Percentiles rank a stretch among this genome's conserved stretches.
These are phyloP conservation scores for Globisporangium spinosum DNA, from an alignment of 352 stramenopile genomes.

Conservation along the genomic window DNA sequence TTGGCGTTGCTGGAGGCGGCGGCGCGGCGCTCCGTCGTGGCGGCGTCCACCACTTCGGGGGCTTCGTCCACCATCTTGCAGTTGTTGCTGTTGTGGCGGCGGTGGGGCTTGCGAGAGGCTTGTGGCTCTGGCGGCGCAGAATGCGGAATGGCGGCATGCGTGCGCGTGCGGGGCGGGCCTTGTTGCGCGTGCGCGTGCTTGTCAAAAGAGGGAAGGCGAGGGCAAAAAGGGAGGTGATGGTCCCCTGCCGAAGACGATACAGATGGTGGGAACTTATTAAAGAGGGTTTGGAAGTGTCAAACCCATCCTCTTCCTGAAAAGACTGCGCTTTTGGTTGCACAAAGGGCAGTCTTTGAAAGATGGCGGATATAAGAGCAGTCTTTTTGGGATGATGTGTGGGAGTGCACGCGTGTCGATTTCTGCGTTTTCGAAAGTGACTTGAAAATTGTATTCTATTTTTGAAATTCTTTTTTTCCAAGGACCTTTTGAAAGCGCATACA, in stretches of 20 bases:
- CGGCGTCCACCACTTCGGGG: conserved; percentile 33
- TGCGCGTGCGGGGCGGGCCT: neutral
- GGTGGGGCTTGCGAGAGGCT: neutral
- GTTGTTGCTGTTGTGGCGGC: neutral
- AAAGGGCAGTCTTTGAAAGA: too few species aligned
- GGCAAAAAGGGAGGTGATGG: neutral
- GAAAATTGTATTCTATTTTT: too few species aligned
- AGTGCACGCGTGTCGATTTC: too few species aligned
- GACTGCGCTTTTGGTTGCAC: too few species aligned
- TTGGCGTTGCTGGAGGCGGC: conserved; percentile 37
- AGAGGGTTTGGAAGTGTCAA: too few species aligned
- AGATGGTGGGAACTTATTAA: neutral
- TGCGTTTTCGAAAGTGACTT: too few species aligned
- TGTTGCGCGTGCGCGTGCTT: neutral
- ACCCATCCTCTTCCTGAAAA: too few species aligned
- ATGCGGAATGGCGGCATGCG: conserved; percentile 5
- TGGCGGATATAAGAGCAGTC: too few species aligned
- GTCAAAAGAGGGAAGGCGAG: conserved; percentile 1
- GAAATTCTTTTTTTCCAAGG: too few species aligned
- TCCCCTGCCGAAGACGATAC: neutral
- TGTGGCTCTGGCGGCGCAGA: conserved; percentile 3
- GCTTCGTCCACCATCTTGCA: neutral
- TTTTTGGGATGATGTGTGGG: too few species aligned
- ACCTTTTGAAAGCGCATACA: too few species aligned
- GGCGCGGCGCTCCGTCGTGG: conserved; percentile 20